A percentile compares a stretch with the other conserved stretches of the same genome.
Conservation (phyloP, 1,284 basidiomycete genomes). For the Sanghuangporus weigelae region DNA sequence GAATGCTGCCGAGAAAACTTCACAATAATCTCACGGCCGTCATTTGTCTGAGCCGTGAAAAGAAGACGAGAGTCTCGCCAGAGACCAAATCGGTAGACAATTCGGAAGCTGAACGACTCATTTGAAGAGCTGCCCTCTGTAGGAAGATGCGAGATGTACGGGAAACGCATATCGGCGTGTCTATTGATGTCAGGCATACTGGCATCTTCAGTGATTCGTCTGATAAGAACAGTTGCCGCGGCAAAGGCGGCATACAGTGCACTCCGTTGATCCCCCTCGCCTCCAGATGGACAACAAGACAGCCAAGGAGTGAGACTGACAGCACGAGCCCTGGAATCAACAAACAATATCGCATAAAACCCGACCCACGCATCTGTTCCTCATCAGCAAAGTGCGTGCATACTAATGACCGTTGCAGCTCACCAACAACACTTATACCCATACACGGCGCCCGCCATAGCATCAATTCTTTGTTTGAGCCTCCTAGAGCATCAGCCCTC, state of each 20-base stretch:
- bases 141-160: background rate
- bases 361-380: background rate
- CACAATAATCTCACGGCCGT: background rate
- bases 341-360: background rate
- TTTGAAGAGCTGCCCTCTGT: background rate
- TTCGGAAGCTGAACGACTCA: background rate
- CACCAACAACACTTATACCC: background rate
- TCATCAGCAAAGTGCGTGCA: background rate
- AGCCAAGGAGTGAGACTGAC: background rate
- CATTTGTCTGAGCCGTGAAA: background rate
- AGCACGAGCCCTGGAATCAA: background rate
- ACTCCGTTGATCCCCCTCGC: background rate
- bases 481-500: background rate
- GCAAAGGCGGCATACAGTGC: background rate
- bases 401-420: background rate
- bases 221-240: background rate
- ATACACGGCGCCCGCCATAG: background rate
- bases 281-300: background rate
- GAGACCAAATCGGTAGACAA: background rate
- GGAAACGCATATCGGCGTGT: background rate
- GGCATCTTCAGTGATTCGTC: background rate
- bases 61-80: background rate
- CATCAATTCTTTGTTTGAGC: background rate
- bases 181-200: background rate
- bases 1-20: background rate